Evolutionary conservation across 805 yeast species (phyloP).

Genomic region (Candida palmyrensis): DNA sequence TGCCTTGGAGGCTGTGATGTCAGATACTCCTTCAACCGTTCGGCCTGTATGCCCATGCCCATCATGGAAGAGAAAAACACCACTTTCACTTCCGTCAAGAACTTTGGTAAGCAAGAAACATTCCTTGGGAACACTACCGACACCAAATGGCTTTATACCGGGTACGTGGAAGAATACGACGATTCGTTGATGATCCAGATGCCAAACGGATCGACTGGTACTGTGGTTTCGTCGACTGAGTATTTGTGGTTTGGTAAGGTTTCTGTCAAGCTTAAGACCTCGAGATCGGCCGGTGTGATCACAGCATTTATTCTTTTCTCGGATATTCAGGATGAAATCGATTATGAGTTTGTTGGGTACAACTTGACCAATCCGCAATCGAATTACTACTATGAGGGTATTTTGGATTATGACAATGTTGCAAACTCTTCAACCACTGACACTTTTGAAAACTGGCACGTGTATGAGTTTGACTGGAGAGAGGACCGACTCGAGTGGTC

Average conservation of each 20-base stretch:
- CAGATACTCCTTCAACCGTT: constrained; percentile 52
- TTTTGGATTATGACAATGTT: constrained; percentile 61
- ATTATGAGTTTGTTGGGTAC: constrained; percentile 80
- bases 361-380: constrained; percentile 64
- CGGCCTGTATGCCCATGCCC: constrained; percentile 86
- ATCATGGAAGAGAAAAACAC: constrained; percentile 48
- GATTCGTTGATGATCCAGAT: constrained; percentile 61
- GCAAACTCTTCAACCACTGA: constrained; percentile 36
- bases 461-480: constrained; percentile 76
- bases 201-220: constrained; percentile 72
- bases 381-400: constrained; percentile 77
- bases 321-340: constrained; percentile 86
- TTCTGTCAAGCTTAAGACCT: constrained; percentile 62
- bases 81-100: constrained; percentile 30
- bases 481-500: constrained; percentile 69
- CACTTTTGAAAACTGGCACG: constrained; percentile 68
- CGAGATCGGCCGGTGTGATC: constrained; percentile 75
- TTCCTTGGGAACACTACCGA: constrained; percentile 70
- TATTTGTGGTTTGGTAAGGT: constrained; percentile 88
- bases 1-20: constrained; percentile 92
- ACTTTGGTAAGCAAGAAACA: constrained; percentile 21
- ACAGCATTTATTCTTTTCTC: constrained; percentile 79
- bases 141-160: constrained; percentile 67
- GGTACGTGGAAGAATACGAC: constrained; percentile 46
- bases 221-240: constrained; percentile 74